Conservation (phyloP, 1,284 basidiomycete genomes). For the Trametes polyzona region DNA sequence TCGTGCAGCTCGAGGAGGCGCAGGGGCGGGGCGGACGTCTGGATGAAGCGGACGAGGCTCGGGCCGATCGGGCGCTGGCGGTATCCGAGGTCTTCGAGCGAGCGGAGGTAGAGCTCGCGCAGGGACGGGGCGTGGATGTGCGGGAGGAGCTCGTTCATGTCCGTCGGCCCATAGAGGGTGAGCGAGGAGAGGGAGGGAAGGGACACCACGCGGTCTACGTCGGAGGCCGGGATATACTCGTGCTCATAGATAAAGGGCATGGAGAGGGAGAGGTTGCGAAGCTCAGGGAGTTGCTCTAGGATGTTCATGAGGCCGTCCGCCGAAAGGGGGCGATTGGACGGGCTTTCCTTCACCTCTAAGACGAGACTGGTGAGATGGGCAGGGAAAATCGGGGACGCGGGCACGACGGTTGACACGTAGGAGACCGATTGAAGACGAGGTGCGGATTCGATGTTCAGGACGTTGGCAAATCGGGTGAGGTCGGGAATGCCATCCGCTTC, state of each 20-base stretch:
- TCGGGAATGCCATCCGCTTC: conserved; percentile 16
- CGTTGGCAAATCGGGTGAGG: conserved; percentile 30
- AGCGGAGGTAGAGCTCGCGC: conserved; percentile 49
- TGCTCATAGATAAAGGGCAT: conserved; percentile 42
- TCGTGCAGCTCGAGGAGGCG: conserved; percentile 60
- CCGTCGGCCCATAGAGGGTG: conserved; percentile 45
- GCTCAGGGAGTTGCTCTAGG: conserved; percentile 30
- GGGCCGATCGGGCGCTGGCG: conserved; percentile 44
- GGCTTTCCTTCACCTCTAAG: conserved; percentile 35
- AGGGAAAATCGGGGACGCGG: conserved; percentile 39
- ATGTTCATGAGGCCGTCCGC: conserved; percentile 32
- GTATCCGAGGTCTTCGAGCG: conserved; percentile 43
- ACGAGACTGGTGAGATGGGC: conserved; percentile 42
- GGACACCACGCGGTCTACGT: conserved; percentile 34
- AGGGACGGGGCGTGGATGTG: conserved; percentile 50
- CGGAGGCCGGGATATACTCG: conserved; percentile 38
- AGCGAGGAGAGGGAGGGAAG: conserved; percentile 46
- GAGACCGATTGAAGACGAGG: conserved; percentile 41
- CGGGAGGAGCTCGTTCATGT: conserved; percentile 47
- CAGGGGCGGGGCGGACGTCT: conserved; percentile 44
- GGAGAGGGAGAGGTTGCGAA: conserved; percentile 46
- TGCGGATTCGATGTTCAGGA: conserved; percentile 36
- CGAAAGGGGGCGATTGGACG: conserved; percentile 33
- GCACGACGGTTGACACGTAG: conserved; percentile 43
- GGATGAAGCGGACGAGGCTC: conserved; percentile 47